phyloP scores from a whole-genome alignment of 108 stramenopile genomes.

The Conticribra guillardii region DNA sequence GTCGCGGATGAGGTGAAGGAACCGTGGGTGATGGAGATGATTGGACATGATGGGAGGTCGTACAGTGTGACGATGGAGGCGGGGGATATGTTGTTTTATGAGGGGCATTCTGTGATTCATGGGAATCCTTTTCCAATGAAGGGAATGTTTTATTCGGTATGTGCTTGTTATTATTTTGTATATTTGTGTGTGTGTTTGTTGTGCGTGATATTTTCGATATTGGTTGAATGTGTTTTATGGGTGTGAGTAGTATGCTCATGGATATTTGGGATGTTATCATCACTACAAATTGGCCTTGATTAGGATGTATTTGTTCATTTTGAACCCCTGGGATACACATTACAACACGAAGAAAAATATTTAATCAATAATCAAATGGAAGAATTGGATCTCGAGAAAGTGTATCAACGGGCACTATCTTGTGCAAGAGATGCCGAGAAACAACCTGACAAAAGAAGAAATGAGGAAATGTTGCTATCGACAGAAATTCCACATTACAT shows the following conservation, averaged over 20 bases:
- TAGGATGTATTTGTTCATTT: slow-evolving; percentile 93
- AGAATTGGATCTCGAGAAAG: slow-evolving; percentile 13
- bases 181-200: background rate
- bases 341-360: slow-evolving; percentile 19
- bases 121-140: slow-evolving; percentile 93
- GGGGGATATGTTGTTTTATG: slow-evolving; percentile 94
- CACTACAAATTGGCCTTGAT: no score
- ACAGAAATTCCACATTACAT: slow-evolving; percentile 34
- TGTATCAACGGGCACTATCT: slow-evolving; percentile 37
- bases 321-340: slow-evolving; percentile 76
- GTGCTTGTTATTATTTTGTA: background rate
- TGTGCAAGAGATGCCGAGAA: slow-evolving; percentile 21
- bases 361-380: background rate
- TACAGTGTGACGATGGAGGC: slow-evolving; percentile 89
- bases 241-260: no score
- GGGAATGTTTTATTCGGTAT: slow-evolving; percentile 60
- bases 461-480: slow-evolving; percentile 3
- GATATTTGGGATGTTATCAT: no score
- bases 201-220: background rate
- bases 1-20: slow-evolving; percentile 83
- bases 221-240: background rate
- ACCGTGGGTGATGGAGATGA: slow-evolving; percentile 90
- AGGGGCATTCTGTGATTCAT: slow-evolving; percentile 90
- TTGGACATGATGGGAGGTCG: slow-evolving; percentile 85
- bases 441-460: slow-evolving; percentile 12